Evolutionary conservation across 2,329 filamentous ascomycete genomes (phyloP), one percentile per base, ranked within the genome.

Genomic region (Gaeumannomyces tritici): DNA sequence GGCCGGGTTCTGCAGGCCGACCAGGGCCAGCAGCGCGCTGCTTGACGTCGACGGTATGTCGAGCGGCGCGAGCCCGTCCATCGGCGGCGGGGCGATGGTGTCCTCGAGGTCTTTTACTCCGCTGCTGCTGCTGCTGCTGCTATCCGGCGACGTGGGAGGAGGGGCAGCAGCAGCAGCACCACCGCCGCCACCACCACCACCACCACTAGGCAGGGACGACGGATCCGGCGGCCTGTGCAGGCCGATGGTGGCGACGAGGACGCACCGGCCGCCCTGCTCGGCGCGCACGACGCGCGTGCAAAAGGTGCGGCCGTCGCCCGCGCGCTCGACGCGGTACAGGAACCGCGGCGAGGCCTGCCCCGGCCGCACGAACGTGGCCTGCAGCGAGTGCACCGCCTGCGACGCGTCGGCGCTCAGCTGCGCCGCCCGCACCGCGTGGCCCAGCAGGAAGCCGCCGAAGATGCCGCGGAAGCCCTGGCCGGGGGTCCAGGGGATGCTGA

Each of bases 401-500:
- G 11, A 21, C 35, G 18, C 18, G 21, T 27, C 26, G 15, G n/a
- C 28, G 47, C 28, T 61, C 24, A 35, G 28, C 60, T 61, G 60
- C 15, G 60, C 60, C 6, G 60, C 60, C 3, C 54, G 60, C 24
- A 61, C 31, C 24, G 31, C 54, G 29, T 61, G 60, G 26, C 54
- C 54, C 28, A 61, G 56, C 55, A 61, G 54, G 60, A 61, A 61
- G 12, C 60, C 60, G 54, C 60, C 60, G 27, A 61, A 61, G n/a
- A 61, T 61, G 60, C 60, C 60, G 60, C 55, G 60, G 60, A 28
- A 31, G 24, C 55, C 33, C 21, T 57, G 24, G 31, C 55, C 24
- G 13, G 60, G 60, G n/a, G 51, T 57, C 60, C 60, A 61, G 55
- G 60, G 60, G 13, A 18, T 31, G 55, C 60, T 61, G 56, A n/a